Base-by-base conservation (phyloP, 306 rosid genomes). In the Sesbania bispinosa region DNA sequence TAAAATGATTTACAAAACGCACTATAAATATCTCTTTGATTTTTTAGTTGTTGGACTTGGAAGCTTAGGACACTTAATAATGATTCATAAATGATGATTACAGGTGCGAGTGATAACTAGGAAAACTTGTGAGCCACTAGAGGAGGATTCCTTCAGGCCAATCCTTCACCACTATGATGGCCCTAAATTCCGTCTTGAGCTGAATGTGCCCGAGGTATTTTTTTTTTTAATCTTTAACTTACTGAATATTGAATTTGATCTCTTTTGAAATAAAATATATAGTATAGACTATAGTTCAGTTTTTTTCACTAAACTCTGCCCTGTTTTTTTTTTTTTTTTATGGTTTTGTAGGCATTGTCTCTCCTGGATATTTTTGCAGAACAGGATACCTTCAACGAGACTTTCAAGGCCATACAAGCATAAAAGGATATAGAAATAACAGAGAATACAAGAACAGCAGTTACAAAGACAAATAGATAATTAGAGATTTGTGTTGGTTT, bases 121-220 rank as follows among this genome's bases (percentile, higher is more conserved):
- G 74, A 86, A 90, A 77, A 63, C 83, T 14, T 90, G 89, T 58
- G 97, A 89, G 57, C 97, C 98, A 11, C 82, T 94, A 4, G 97
- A 90, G 46, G 97, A 94, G 84, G 98, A 94, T 62, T 86, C 95
- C 21, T 94, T 94, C 84, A 85, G 98, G 84, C 95, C 97, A 78
- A 89, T 90, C 82, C 97, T 94, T 73, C 96, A 94, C 74, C 98
- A 94, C 58, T 94, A 90, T 10, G 97, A 90, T 19, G 98, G 98
- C 4, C 97, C 98, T 7, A 94, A 90, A 75, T 94, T 94, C 53
- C 96, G 98, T 13, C 98, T 94, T 39, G 96, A 89, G 50, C 79
- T 94, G 11, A 94, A 78, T 52, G 78, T 89, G 7, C 83, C 94
- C 0, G 98, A 94, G 97, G 98, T 90, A 71, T 21, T 23, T 43